Conservation (phyloP, 257 asterid genomes). For the Lithospermum erythrorhizon region DNA sequence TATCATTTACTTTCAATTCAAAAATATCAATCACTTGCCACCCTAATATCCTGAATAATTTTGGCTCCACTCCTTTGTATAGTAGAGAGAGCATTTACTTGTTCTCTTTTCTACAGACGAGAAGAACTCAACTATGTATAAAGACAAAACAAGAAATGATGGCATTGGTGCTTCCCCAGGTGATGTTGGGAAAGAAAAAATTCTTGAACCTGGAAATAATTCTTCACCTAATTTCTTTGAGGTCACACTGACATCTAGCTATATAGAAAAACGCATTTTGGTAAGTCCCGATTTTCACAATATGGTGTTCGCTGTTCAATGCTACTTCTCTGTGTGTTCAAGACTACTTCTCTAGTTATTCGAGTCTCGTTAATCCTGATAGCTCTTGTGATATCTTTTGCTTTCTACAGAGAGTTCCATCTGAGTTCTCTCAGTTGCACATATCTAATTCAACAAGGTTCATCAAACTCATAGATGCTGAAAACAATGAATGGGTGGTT, state of each 20-base stretch:
- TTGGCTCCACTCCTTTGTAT: no score
- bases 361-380: background rate
- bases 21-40: no score
- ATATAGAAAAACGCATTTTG: background rate
- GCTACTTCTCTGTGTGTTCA: no score
- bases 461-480: conserved; percentile 9
- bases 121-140: background rate
- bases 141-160: background rate
- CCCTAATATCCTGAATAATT: no score
- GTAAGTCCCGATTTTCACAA: background rate
- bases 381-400: background rate
- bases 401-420: conserved; percentile 8
- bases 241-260: background rate
- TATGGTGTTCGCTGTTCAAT: background rate
- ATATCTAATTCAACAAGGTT: background rate
- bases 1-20: no score
- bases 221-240: background rate
- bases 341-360: no score
- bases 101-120: background rate
- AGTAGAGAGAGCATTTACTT: no score
- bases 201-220: background rate
- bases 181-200: background rate
- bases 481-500: conserved; percentile 5
- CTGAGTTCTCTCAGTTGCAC: background rate
- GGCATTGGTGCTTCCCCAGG: background rate